Percentiles rank a stretch among this genome's conserved stretches.
Evolutionary conservation across 2,329 filamentous ascomycete species (phyloP).

Genomic region (Monilinia laxa): DNA sequence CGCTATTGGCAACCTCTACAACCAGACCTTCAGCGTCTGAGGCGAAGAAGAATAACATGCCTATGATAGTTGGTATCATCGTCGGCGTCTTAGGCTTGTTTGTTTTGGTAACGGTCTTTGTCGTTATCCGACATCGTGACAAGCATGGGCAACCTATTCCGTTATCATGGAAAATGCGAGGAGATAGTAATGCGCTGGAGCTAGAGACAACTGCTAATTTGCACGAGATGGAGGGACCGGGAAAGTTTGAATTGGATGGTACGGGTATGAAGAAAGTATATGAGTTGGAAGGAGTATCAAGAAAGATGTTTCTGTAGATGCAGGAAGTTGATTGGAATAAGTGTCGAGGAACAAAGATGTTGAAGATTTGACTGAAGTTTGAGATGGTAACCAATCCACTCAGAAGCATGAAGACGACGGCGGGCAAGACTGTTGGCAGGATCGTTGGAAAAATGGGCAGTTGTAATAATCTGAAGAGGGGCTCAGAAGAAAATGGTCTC

Average conservation of each 20-base stretch:
- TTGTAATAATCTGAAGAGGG: background rate
- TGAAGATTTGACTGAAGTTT: too few relatives aligned
- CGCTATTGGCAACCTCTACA: background rate
- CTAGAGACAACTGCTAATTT: conserved; percentile 12
- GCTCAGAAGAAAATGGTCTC: background rate
- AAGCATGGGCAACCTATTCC: background rate
- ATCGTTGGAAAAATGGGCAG: background rate
- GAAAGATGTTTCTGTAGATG: background rate
- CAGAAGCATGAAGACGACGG: background rate
- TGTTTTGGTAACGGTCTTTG: background rate
- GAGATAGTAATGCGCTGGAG: conserved; percentile 5
- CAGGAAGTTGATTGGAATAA: background rate
- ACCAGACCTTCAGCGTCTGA: background rate
- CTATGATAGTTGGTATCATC: conserved; percentile 8
- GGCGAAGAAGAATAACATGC: background rate
- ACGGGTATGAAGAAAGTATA: conserved; percentile 3
- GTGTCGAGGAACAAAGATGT: too few relatives aligned
- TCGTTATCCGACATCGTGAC: background rate
- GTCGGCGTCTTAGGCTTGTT: background rate
- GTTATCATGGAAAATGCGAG: background rate
- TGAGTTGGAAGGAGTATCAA: conserved; percentile 6
- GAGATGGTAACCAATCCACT: background rate
- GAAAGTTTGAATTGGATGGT: conserved; percentile 20
- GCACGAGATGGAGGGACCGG: conserved; percentile 13
- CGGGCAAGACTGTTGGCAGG: background rate